Evolutionary conservation across 2,329 filamentous ascomycete genomes (phyloP), one percentile per base, ranked within the genome.

Genomic region (Penicillium sp.): DNA sequence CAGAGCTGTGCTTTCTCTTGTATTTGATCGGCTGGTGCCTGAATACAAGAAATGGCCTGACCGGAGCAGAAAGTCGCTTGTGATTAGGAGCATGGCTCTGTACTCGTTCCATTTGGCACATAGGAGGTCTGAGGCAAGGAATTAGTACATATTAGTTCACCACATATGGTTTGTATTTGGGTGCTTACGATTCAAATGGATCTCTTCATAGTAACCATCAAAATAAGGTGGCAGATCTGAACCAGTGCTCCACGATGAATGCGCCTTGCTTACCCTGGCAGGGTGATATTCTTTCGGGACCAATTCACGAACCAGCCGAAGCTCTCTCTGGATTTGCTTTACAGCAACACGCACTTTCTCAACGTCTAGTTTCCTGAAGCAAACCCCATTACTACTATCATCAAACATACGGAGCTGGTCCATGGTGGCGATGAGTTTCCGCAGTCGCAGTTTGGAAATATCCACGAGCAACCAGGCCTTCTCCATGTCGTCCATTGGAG

Each of bases 21-120:
- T 12, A 18, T 52, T 52, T 30, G 50, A 18, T 28, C 50, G 18
- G 21, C 26, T 33, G n/a, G 40, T 52, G 40, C 50, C 50, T 35
- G 40, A 4, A 18, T 52, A 52, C 7, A 52, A 46, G 18, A 52
- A 52, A 2, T 28, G 20, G 0, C 38, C 40, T 28, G 50, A 33
- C 24, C 26, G 33, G 18, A 52, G 26, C 8, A 45, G 18, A n/a
- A 52, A 52, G 20, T 52, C 50, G 14, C 50, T 42, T 33, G 12
- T 46, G 12, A 45, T 52, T 24, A 52, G 26, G 16, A 46, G 20
- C 26, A 52, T 18, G 12, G 40, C 11, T 24, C 50, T 24, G 18
- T 52, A 52, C 33, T 52, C 50, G 5, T 52, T 52, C 50, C 50
- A 52, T 35, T 46, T 46, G 20, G 28, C 23, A 11, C 50, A 46